A percentile compares a stretch with the other conserved stretches of the same genome.
These are phyloP conservation scores for Suhomyces taliae DNA, from an alignment of 1,139 yeast species.

Conservation along the genomic window DNA sequence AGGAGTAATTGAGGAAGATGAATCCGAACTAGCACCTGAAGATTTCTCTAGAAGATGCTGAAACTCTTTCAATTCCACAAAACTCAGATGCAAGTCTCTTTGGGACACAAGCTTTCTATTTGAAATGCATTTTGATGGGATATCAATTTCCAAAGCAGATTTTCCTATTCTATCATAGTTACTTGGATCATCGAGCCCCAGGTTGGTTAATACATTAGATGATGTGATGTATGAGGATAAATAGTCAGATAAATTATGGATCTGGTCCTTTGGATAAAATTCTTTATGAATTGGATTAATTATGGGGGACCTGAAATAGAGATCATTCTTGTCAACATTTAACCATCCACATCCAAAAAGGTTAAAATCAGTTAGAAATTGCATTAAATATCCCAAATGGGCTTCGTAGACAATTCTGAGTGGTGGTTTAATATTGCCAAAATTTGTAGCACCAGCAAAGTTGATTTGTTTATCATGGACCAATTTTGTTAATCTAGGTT, in stretches of 20 bases:
- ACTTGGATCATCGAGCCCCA: slow-evolving; percentile 15
- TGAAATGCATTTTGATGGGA: slow-evolving; percentile 54
- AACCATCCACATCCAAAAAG: slow-evolving; percentile 85
- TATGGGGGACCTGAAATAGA: slow-evolving; percentile 15
- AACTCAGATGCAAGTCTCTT: slow-evolving; percentile 51
- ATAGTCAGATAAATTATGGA: slow-evolving; percentile 9
- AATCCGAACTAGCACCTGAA: neutral
- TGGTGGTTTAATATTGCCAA: neutral
- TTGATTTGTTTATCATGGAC: slow-evolving; percentile 8
- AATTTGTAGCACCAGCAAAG: slow-evolving; percentile 16
- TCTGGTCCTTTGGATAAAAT: slow-evolving; percentile 3
- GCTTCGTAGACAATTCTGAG: slow-evolving; percentile 55
- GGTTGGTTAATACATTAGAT: slow-evolving; percentile 24
- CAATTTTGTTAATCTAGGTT: slow-evolving; percentile 58
- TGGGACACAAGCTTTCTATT: slow-evolving; percentile 52
- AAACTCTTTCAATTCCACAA: slow-evolving; percentile 31
- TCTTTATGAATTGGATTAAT: slow-evolving; percentile 8
- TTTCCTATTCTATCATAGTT: slow-evolving; percentile 55
- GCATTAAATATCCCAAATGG: slow-evolving; percentile 75
- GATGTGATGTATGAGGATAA: slow-evolving; percentile 19
- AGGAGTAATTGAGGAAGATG: neutral
- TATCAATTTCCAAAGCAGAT: slow-evolving; percentile 68
- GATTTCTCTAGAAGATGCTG: slow-evolving; percentile 1
- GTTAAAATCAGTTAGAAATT: slow-evolving; percentile 81
- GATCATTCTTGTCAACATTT: slow-evolving; percentile 21